These are phyloP conservation scores for Solanum habrochaites DNA, from an alignment of 257 asterid genomes.

Conservation along the genomic window DNA sequence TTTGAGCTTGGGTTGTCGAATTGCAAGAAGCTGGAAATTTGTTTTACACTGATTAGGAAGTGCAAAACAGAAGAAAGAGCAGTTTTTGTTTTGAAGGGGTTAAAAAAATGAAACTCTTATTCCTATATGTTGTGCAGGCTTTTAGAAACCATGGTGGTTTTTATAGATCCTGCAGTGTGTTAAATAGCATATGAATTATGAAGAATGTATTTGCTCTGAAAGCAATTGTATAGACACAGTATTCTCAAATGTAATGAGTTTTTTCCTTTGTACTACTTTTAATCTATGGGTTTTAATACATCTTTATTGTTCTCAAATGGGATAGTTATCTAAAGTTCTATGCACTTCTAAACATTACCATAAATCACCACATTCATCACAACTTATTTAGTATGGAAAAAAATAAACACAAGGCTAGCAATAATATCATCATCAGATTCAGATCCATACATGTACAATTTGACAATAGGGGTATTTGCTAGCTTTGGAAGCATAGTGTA, in stretches of 20 bases:
- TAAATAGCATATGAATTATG: slow-evolving; percentile 20
- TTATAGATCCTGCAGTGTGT: slow-evolving; percentile 24
- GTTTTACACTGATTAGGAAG: slow-evolving; percentile 11
- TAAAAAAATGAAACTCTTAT: neutral
- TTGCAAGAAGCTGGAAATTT: neutral
- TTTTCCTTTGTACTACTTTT: neutral
- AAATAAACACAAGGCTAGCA: neutral
- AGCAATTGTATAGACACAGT: slow-evolving; percentile 4
- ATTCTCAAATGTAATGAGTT: neutral
- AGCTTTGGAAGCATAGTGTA: neutral
- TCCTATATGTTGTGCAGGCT: neutral
- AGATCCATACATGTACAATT: neutral
- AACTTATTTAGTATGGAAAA: neutral
- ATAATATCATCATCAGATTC: neutral
- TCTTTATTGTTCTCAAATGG: neutral
- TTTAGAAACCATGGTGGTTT: slow-evolving; percentile 39
- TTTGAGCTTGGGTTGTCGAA: slow-evolving; percentile 54
- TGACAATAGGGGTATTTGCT: neutral
- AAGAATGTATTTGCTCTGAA: slow-evolving; percentile 8
- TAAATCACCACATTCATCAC: neutral
- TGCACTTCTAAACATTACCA: neutral
- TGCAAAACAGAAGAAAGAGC: slow-evolving; percentile 5
- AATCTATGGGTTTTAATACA: neutral
- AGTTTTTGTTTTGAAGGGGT: slow-evolving; percentile 9
- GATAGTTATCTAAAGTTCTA: neutral